phyloP scores from a whole-genome alignment of 441 rosid genomes.

The California macrophylla region DNA sequence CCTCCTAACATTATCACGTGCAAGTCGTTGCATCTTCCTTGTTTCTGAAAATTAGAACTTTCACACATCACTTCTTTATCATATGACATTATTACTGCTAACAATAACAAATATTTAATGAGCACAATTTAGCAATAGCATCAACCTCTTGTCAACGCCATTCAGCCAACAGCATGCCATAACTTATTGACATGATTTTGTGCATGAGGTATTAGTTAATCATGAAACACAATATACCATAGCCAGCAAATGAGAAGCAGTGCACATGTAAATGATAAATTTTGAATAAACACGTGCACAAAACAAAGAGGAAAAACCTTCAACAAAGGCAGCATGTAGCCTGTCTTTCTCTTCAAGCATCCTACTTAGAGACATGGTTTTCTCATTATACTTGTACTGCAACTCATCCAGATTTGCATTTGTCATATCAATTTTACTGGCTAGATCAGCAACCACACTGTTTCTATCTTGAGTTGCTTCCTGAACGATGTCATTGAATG shows the following conservation, averaged over 20 bases:
- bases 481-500: conserved; percentile 40
- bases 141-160: neutral
- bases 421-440: conserved; percentile 43
- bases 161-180: neutral
- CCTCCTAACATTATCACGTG: conserved; percentile 46
- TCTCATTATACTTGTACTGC: conserved; percentile 45
- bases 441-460: conserved; percentile 38
- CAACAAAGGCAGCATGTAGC: conserved; percentile 47
- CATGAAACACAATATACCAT: neutral
- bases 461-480: conserved; percentile 32
- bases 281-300: neutral
- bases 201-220: neutral
- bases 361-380: conserved; percentile 38
- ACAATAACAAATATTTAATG: neutral
- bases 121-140: conserved; percentile 1
- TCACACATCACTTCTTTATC: neutral
- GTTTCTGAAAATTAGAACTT: conserved; percentile 40
- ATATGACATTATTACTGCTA: neutral
- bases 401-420: conserved; percentile 47
- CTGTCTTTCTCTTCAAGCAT: conserved; percentile 65
- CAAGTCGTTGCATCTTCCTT: conserved; percentile 55
- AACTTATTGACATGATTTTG: neutral
- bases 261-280: conserved; percentile 3
- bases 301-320: conserved; percentile 42
- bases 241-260: neutral